phyloP scores from a whole-genome alignment of 495 filamentous ascomycete species.

The Glutinoglossum americanum region DNA sequence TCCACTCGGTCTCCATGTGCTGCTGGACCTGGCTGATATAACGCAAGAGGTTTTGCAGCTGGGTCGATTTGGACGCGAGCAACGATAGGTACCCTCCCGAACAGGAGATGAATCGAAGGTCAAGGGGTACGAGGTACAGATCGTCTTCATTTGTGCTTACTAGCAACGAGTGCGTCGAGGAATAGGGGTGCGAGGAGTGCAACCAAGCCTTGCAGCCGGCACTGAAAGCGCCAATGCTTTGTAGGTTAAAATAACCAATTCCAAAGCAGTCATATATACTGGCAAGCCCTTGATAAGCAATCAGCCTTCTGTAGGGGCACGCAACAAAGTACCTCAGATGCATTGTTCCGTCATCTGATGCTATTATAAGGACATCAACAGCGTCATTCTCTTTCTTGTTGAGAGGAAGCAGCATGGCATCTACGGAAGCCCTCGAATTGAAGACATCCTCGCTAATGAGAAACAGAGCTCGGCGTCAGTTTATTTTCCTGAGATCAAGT shows the following conservation, averaged over 20 bases:
- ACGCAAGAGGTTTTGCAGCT: conserved; percentile 62
- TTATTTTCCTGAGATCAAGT: conserved; percentile 13
- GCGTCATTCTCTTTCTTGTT: conserved; percentile 34
- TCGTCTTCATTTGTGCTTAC: conserved; percentile 17
- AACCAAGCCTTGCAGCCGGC: conserved; percentile 15
- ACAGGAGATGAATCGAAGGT: conserved; percentile 58
- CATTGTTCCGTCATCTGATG: conserved; percentile 55
- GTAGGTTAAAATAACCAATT: conserved; percentile 42
- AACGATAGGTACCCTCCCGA: conserved; percentile 64
- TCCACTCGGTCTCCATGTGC: conserved; percentile 59
- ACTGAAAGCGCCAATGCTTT: not conserved
- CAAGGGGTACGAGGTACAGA: conserved; percentile 50
- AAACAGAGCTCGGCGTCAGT: not conserved
- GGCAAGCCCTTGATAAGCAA: not conserved
- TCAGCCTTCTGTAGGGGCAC: not conserved
- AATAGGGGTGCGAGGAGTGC: conserved; percentile 51
- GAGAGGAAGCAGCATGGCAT: conserved; percentile 44
- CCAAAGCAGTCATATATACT: conserved; percentile 81
- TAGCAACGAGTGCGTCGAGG: conserved; percentile 57
- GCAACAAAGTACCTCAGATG: conserved; percentile 25
- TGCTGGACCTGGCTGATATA: conserved; percentile 60
- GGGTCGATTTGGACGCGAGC: conserved; percentile 66
- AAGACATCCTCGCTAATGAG: conserved; percentile 43
- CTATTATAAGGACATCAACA: conserved; percentile 66
- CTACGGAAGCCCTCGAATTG: conserved; percentile 43